These are phyloP conservation scores for Paraphoma sp. DNA, from an alignment of 2,329 filamentous ascomycete species.

Conservation along the genomic window DNA sequence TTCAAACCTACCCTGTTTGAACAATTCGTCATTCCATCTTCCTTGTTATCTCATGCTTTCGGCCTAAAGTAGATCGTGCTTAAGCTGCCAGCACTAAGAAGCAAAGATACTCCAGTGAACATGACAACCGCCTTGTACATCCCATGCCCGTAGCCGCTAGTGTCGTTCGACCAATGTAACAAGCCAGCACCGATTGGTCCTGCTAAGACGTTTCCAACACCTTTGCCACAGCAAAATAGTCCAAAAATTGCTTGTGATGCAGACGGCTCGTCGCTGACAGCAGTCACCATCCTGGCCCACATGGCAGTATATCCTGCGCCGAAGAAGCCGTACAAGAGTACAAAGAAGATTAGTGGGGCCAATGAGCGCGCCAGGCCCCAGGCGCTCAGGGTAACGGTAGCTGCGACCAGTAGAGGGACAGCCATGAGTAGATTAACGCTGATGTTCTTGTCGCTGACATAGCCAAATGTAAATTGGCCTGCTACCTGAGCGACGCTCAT, in stretches of 20 bases:
- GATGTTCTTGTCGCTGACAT: constrained; percentile 42
- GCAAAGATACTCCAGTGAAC: constrained; percentile 19
- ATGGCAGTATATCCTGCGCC: constrained; percentile 46
- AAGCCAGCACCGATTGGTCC: constrained; percentile 55
- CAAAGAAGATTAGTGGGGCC: constrained; percentile 45
- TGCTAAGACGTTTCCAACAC: constrained; percentile 55
- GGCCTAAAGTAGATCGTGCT: constrained; percentile 5
- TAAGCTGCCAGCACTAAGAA: constrained; percentile 17
- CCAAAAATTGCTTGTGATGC: constrained; percentile 51
- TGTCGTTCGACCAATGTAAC: constrained; percentile 17
- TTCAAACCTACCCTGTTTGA: too few relatives aligned
- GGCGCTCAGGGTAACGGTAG: constrained; percentile 43
- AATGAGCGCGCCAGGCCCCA: constrained; percentile 51
- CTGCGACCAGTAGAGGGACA: constrained; percentile 35
- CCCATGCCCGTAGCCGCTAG: constrained; percentile 13
- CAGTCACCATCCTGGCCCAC: constrained; percentile 51
- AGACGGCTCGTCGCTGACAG: constrained; percentile 40
- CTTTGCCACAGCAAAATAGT: constrained; percentile 53
- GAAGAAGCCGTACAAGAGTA: constrained; percentile 49
- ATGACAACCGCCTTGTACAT: constrained; percentile 20
- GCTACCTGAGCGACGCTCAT: constrained; percentile 43
- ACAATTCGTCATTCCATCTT: too few relatives aligned
- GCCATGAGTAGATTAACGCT: constrained; percentile 42
- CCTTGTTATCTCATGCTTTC: not conserved
- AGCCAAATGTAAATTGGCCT: constrained; percentile 44